These are phyloP conservation scores for Russula sp. DNA, from an alignment of 768 basidiomycete genomes.

Conservation along the genomic window DNA sequence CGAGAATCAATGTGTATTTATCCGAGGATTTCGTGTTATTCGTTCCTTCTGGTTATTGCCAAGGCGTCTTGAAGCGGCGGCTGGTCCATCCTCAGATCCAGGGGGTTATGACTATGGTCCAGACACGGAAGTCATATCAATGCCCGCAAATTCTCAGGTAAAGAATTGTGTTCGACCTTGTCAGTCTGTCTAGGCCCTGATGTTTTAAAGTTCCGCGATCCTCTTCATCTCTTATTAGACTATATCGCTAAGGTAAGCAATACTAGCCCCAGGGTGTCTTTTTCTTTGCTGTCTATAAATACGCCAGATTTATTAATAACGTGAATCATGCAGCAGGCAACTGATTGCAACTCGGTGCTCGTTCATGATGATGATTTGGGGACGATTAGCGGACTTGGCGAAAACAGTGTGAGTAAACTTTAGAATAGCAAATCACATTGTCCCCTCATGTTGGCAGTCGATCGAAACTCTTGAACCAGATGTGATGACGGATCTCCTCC, in stretches of 20 bases:
- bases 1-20: not conserved
- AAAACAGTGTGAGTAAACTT: not conserved
- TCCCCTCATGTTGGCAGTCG: not conserved
- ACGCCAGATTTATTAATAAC: not conserved
- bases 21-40: too few species aligned
- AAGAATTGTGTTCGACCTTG: not conserved
- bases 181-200: not conserved
- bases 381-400: not conserved
- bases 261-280: not conserved
- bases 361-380: conserved; percentile 10
- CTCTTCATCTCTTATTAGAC: not conserved
- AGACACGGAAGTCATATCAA: not conserved
- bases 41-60: not conserved
- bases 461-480: not conserved
- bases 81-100: too few species aligned
- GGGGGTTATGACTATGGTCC: not conserved
- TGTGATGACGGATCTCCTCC: not conserved
- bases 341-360: conserved; percentile 8
- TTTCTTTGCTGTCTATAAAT: not conserved
- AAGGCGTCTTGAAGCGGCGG: too few species aligned
- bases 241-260: not conserved
- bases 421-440: not conserved
- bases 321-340: not conserved
- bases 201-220: not conserved
- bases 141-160: not conserved